Percentiles rank a stretch among this genome's conserved stretches.
Conservation (phyloP, 192 early-diverging fungal genomes). For the Piromyces sp. region DNA sequence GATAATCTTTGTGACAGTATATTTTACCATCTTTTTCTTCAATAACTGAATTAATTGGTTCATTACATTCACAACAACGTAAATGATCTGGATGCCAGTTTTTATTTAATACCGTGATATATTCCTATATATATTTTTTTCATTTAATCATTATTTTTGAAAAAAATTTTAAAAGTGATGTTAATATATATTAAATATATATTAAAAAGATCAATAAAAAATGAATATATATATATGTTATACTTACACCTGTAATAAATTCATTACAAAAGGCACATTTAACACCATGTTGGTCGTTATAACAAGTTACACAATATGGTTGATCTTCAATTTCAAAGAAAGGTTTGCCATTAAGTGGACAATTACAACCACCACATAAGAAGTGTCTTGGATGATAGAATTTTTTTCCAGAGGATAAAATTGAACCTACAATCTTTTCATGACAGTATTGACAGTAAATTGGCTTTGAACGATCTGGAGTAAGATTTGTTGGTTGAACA, state of each 20-base stretch:
- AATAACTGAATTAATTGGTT: not conserved
- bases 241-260: not conserved
- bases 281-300: not conserved
- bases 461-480: not conserved
- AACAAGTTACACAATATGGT: not conserved
- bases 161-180: too few species aligned
- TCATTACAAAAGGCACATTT: not conserved
- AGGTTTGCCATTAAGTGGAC: not conserved
- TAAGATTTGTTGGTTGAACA: not conserved
- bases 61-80: not conserved
- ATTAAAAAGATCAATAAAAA: too few species aligned
- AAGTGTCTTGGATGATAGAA: not conserved
- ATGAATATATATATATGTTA: too few species aligned
- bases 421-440: not conserved
- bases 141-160: too few species aligned
- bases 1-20: not conserved
- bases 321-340: not conserved
- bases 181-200: too few species aligned
- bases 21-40: not conserved
- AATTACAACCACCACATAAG: not conserved
- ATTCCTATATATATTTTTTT: not conserved
- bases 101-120: not conserved
- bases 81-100: not conserved
- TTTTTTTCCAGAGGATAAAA: not conserved
- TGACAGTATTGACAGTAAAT: not conserved